These are phyloP conservation scores for Phlyctochytrium bullatum DNA, from an alignment of 192 early-diverging fungal genomes.

Conservation along the genomic window DNA sequence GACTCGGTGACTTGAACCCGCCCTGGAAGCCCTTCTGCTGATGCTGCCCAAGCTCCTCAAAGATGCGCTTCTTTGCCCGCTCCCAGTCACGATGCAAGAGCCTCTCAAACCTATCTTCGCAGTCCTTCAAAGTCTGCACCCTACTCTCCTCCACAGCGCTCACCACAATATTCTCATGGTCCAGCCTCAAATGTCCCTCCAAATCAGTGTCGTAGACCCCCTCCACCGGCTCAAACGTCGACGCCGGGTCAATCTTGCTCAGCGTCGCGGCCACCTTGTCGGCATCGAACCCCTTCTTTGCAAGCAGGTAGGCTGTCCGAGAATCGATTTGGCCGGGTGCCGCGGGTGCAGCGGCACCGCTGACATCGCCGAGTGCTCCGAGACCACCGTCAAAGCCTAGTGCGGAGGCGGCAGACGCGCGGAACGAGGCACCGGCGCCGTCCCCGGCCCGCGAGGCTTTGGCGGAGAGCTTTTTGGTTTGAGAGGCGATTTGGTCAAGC, in stretches of 20 bases:
- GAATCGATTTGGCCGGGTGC: constrained; percentile 24
- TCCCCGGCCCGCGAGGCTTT: constrained; percentile 17
- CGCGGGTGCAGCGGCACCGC: background rate
- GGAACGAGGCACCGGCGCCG: constrained; percentile 25
- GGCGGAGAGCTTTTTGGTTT: constrained; percentile 48
- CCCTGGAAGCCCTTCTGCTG: background rate
- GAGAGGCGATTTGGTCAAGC: constrained; percentile 84
- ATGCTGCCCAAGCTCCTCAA: constrained; percentile 80
- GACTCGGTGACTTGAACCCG: background rate
- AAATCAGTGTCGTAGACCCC: constrained; percentile 80
- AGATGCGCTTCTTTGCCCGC: constrained; percentile 65
- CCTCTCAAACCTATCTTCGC: constrained; percentile 58
- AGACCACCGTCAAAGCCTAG: background rate
- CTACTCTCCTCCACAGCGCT: constrained; percentile 64
- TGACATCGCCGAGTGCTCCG: background rate
- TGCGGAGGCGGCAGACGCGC: constrained; percentile 24
- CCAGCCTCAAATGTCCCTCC: constrained; percentile 70
- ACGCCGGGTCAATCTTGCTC: constrained; percentile 63
- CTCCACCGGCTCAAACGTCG: constrained; percentile 72
- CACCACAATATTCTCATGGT: constrained; percentile 75
- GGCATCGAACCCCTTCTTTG: constrained; percentile 76
- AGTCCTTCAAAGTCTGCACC: constrained; percentile 61
- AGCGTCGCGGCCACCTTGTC: constrained; percentile 60
- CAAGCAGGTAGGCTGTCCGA: constrained; percentile 63
- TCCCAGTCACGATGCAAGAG: constrained; percentile 71